Evolutionary conservation across 495 filamentous ascomycete genomes (phyloP), one percentile per base, ranked within the genome.

Genomic region (Podospora pseudoanserina): DNA sequence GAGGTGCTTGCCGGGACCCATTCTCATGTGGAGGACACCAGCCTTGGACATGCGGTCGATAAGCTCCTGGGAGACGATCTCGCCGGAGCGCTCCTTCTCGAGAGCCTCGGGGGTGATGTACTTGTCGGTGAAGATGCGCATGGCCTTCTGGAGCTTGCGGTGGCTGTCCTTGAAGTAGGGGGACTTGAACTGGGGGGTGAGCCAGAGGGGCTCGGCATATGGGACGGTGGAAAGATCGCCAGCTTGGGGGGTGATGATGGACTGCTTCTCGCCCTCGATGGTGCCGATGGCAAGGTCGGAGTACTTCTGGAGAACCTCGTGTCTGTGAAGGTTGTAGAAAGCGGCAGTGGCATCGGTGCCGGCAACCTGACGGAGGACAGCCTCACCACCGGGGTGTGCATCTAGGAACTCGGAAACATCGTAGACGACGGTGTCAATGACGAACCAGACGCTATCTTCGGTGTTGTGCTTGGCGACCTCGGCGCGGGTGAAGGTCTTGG

Each of bases 281-380:
- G 86, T 89, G 70, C 92, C 92, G 69, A 95, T 86, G 79, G 86
- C 90, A n/a, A 95, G 85, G 70, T 86, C 81, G 4, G 78, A 74
- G 84, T 95, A 95, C 72, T 92, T 93, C 65, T 86, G 77, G 3
- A 95, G 86, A 2, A 95, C 93, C 79, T 97, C 94, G 60, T 95
- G 93, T 0, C 93, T 87, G 81, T 97, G 94, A 54, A 97, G 91
- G 77, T 94, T 94, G 78, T 97, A 95, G 84, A 96, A 97, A 67
- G 90, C 91, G 56, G 87, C 84, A 64, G 93, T 97, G 34, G 92
- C 92, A 79, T 96, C 92, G 74, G 86, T 86, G 77, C 92, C 92
- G 55, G 90, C 92, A 63, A 93, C 90, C 79, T 94, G 93, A 58
- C 91, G 85, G 39, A 96, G 88, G 56, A 96, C 92, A 65, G 90